phyloP scores from a whole-genome alignment of 768 basidiomycete species.

The Leccinum longicurvipes region DNA sequence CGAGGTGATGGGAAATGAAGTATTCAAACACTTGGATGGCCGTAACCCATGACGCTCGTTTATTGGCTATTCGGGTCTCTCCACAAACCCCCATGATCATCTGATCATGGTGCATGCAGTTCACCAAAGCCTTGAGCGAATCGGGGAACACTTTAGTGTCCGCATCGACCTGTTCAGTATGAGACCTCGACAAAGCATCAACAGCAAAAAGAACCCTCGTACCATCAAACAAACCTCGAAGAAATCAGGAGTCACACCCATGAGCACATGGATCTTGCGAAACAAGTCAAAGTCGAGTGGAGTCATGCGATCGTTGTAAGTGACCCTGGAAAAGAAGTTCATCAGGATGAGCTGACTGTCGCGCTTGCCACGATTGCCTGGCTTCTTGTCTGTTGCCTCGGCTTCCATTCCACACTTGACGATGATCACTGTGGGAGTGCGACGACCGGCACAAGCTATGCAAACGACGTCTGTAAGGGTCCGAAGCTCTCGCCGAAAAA shows the following conservation, averaged over 20 bases:
- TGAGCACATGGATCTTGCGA: constrained; percentile 91
- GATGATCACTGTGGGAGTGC: constrained; percentile 90
- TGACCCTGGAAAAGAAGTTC: constrained; percentile 99
- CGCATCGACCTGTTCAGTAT: constrained; percentile 79
- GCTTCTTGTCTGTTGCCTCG: constrained; percentile 87
- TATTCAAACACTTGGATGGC: constrained; percentile 98
- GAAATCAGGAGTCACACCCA: constrained; percentile 99
- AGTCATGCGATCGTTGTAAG: constrained; percentile 98
- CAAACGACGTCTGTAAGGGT: constrained; percentile 3
- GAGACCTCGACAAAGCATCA: constrained; percentile 4
- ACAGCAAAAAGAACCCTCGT: constrained; percentile 27
- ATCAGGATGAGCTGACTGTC: constrained; percentile 98
- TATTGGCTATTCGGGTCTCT: constrained; percentile 98
- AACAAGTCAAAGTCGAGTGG: constrained; percentile 98
- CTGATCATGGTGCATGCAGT: constrained; percentile 98
- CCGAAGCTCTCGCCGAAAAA: background rate
- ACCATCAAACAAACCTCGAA: constrained; percentile 99
- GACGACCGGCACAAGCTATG: constrained; percentile 75
- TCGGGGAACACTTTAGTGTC: constrained; percentile 95
- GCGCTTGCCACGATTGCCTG: constrained; percentile 97
- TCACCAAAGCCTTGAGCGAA: constrained; percentile 87
- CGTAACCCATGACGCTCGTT: constrained; percentile 97
- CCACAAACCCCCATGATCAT: constrained; percentile 99
- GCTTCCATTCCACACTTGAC: constrained; percentile 95
- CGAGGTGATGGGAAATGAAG: constrained; percentile 97